Evolutionary conservation across 768 basidiomycete species (phyloP), one percentile per base, ranked within the genome.

Genomic region (Xerocomus spinulosus): DNA sequence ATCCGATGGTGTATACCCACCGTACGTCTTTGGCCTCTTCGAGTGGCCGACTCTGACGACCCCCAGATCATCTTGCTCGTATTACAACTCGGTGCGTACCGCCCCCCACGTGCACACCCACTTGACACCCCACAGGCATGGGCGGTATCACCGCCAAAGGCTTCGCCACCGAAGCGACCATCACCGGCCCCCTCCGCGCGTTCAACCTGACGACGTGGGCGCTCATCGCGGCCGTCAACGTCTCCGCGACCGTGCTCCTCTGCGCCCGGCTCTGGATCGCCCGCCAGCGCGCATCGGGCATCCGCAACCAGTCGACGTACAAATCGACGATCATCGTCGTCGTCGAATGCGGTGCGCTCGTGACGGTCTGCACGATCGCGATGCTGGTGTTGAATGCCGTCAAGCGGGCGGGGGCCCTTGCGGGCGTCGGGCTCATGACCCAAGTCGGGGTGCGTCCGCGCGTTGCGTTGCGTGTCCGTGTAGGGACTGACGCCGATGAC

Each of bases 261-360:
- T 44, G 42, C 21, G 5, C 52, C 5, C 55, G 52, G 14, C 28
- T 64, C 3, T 61, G 59, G 59, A 17, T 12, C 5, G 62, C 48
- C 0, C 47, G 35, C 8, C 46, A 20, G 17, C 24, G 38, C 15
- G 21, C 43, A 3, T 24, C 37, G 3, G 1, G 20, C 17, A 15
- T 49, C 1, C 29, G 47, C 10, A 42, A 17, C 17, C 34, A 29
- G 6, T 57, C 37, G 21, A 49, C n/a, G 8, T 61, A 64, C 15
- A 50, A 50, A 36, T 55, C 61, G n/a, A 46, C 46, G 13, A 37
- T 53, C 20, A 4, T 56, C 24, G 12, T 58, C 38, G 48, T 59
- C 42, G 48, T 59, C 15, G 61, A 62, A 33, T 64, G 56, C 9
- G 59, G 61, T 17, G 53, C 49, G 0, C 5, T 62, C 21, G 54